These are phyloP conservation scores for Omphalea diandra DNA, from an alignment of 441 rosid species.

Conservation along the genomic window DNA sequence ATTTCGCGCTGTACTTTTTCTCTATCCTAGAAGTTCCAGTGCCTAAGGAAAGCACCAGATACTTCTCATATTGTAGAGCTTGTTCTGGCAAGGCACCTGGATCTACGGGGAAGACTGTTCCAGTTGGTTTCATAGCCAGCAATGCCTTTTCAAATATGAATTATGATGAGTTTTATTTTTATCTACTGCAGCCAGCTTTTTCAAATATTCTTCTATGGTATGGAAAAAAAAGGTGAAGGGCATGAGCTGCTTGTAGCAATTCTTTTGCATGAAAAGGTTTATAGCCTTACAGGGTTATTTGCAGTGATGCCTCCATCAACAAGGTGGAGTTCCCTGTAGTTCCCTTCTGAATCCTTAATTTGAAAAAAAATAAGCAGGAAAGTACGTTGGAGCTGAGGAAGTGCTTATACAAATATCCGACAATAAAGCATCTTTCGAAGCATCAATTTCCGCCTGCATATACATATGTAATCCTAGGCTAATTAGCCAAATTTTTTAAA, in stretches of 20 bases:
- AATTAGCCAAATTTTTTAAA: background rate
- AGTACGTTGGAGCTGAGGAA: slow-evolving; percentile 31
- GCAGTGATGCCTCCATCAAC: slow-evolving; percentile 27
- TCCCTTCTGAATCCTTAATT: slow-evolving; percentile 19
- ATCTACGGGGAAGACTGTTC: slow-evolving; percentile 22
- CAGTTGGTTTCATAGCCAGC: slow-evolving; percentile 36
- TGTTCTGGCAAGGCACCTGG: slow-evolving; percentile 16
- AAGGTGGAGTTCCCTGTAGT: slow-evolving; percentile 23
- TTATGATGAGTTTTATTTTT: too few species aligned
- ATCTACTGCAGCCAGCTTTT: too few species aligned
- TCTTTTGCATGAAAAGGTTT: too few species aligned
- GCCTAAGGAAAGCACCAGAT: slow-evolving; percentile 37
- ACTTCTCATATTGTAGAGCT: slow-evolving; percentile 26
- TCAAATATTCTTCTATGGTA: too few species aligned
- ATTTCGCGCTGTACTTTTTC: slow-evolving; percentile 31
- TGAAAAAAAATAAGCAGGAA: slow-evolving; percentile 26
- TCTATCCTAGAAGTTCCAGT: slow-evolving; percentile 36
- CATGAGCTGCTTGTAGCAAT: too few species aligned
- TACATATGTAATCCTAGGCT: too few species aligned
- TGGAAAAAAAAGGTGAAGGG: too few species aligned
- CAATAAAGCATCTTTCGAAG: slow-evolving; percentile 26
- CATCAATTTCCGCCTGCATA: slow-evolving; percentile 22
- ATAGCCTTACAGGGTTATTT: slow-evolving; percentile 28
- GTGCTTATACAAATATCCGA: slow-evolving; percentile 27
- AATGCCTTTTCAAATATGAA: too few species aligned